These are phyloP conservation scores for Cyberlindnera bimundalis DNA, from an alignment of 805 yeast genomes.

Conservation along the genomic window DNA sequence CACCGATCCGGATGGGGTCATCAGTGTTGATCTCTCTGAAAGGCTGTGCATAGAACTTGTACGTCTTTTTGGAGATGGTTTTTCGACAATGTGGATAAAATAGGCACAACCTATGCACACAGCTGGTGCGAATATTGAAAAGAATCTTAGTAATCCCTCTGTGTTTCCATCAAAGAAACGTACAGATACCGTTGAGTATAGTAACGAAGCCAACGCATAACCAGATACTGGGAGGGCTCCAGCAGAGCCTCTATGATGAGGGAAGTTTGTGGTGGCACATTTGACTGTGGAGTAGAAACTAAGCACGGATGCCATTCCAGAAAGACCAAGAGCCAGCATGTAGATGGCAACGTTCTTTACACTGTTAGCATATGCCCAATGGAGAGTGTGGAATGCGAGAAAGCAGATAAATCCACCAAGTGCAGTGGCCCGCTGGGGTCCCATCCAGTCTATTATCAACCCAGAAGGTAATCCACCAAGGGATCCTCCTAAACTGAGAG, in stretches of 20 bases:
- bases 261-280: constrained; percentile 55
- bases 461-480: constrained; percentile 74
- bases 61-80: constrained; percentile 11
- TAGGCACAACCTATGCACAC: constrained; percentile 33
- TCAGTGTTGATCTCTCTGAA: constrained; percentile 11
- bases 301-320: constrained; percentile 65
- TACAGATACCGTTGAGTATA: constrained; percentile 58
- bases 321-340: constrained; percentile 45
- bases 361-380: constrained; percentile 41
- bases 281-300: constrained; percentile 57
- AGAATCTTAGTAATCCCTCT: constrained; percentile 51
- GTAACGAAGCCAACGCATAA: constrained; percentile 68
- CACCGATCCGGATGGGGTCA: constrained; percentile 9
- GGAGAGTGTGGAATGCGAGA: constrained; percentile 50
- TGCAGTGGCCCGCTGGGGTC: constrained; percentile 50
- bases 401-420: constrained; percentile 55
- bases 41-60: constrained; percentile 4
- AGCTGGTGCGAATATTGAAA: constrained; percentile 46
- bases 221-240: constrained; percentile 29
- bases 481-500: constrained; percentile 61
- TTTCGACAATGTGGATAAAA: constrained; percentile 26
- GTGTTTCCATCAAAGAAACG: constrained; percentile 49
- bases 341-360: constrained; percentile 39
- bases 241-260: constrained; percentile 51
- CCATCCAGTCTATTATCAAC: constrained; percentile 55